Base-by-base conservation (phyloP, 768 basidiomycete species). In the Tylopilus intermedius region DNA sequence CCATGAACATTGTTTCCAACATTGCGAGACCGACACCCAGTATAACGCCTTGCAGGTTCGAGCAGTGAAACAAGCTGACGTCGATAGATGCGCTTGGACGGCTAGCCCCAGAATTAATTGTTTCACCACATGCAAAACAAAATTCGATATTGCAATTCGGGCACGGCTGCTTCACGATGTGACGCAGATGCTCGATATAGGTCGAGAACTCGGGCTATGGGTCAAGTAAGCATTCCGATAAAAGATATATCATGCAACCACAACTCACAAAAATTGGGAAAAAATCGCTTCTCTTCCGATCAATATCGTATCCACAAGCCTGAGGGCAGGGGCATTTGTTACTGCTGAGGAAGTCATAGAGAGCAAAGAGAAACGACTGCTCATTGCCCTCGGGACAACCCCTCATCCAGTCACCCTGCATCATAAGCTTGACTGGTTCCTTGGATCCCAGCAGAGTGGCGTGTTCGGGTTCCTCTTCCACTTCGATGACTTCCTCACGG, bases 321-420 rank as follows among this genome's bases (percentile, higher is more conserved):
- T 84, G 77, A 27, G 93, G 86, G 69, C 93, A 96, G 5, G 70
- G 66, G 61, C 85, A 84, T 51, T 72, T 65, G 2, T 81, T 82
- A 47, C 79, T 78, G 59, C 76, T 79, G 47, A 94, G 76, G 58
- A 87, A 79, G 44, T 83, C 79, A 67, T 93, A 94, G 29, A 93
- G 78, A 57, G 83, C 79, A 71, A 96, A 96, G 47, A 96, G 74
- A 71, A 88, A 88, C 53, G 82, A 82, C 64, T 96, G 93, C 67
- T 96, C 93, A 62, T 86, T 84, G 47, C 89, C 90, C 67, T 95
- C 93, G 0, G 94, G 93, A 69, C 94, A 96, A 18, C 94, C 94
- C 66, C 89, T 90, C 94, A 96, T 96, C 92, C 92, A 96, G 64
- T 94, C 85, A 26, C 90, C 90, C 68, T 90, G 88, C 21, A 84